phyloP scores from a whole-genome alignment of 208 protist species.

The Trypanosomatidae sp. region DNA sequence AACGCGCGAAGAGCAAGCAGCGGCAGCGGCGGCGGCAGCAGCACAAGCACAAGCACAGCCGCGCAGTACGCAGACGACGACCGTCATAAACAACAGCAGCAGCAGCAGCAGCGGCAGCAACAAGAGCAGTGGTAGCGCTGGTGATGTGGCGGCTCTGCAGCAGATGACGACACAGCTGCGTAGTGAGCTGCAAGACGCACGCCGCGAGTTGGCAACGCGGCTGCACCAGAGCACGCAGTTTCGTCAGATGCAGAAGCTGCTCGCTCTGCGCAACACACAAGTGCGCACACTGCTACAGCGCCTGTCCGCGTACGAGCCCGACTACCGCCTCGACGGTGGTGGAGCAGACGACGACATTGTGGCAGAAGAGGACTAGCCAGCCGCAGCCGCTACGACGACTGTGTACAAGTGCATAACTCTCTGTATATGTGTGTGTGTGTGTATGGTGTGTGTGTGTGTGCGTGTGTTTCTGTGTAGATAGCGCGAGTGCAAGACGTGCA shows the following conservation, averaged over 20 bases:
- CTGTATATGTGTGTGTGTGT: too few relatives aligned
- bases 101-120: too few relatives aligned
- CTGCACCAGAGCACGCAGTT: conserved; percentile 69
- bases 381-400: too few relatives aligned
- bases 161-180: conserved; percentile 23
- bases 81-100: too few relatives aligned
- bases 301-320: conserved; percentile 29
- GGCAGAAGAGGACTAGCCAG: conserved; percentile 36
- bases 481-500: too few relatives aligned
- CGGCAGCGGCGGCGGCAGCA: conserved; percentile 17
- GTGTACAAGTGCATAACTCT: too few relatives aligned
- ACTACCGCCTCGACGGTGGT: conserved; percentile 6
- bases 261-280: conserved; percentile 46
- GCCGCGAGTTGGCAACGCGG: conserved; percentile 35
- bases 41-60: conserved; percentile 21
- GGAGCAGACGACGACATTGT: conserved; percentile 29
- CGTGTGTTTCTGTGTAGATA: too few relatives aligned
- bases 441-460: too few relatives aligned
- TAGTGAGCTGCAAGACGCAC: conserved; percentile 36
- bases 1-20: conserved; percentile 19
- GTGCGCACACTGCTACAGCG: conserved; percentile 25
- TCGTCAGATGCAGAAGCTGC: conserved; percentile 54
- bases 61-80: too few relatives aligned
- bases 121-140: too few relatives aligned
- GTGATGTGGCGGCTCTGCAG: too few relatives aligned